Evolutionary conservation across 805 yeast genomes (phyloP), one percentile per base, ranked within the genome.

Genomic region (Metschnikowia bowlesiae): DNA sequence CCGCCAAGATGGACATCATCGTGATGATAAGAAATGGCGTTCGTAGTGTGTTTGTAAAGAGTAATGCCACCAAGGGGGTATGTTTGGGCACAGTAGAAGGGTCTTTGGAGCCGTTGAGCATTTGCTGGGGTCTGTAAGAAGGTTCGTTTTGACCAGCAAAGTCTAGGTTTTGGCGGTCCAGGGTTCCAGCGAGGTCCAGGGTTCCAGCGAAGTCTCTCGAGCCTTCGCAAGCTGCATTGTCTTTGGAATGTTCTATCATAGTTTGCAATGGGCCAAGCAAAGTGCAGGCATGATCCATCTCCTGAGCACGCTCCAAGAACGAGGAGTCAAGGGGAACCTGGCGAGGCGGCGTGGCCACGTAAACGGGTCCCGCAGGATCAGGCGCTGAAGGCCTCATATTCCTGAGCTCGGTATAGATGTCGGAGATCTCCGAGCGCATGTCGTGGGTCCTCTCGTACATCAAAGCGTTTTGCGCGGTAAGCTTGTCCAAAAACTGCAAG

Each of bases 401-500:
- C 16, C 49, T 51, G 13, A 56, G 39, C n/a, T 44, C 49, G 8
- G 18, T 11, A 8, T 37, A 39, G 8, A 56, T 46, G 6, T 44
- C 50, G n/a, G 50, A 13, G 11, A 57, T 46, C 28, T 57, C 60
- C 10, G 49, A 3, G 44, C 49, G 48, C 51, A 57, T 47, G 32
- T 52, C 59, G 45, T 51, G 53, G 44, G 53, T 51, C 14, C 42
- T 40, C 37, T 55, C 60, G 28, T 52, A 45, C 48, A 57, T 55
- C 28, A 46, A 36, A 18, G 56, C 59, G 39, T 51, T 56, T 44
- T 48, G 52, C 5, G 49, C 47, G 32, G 45, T 13, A 10, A 55
- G 54, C 44, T 52, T 51, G 8, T 50, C 49, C 32, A 57, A 51
- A 44, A 53, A 55, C 13, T 50, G 48, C 43, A 51, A 38, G 39